A percentile compares a stretch with the other conserved stretches of the same genome.
phyloP scores from a whole-genome alignment of 1,284 basidiomycete genomes.

The Trichosporon sp. region DNA sequence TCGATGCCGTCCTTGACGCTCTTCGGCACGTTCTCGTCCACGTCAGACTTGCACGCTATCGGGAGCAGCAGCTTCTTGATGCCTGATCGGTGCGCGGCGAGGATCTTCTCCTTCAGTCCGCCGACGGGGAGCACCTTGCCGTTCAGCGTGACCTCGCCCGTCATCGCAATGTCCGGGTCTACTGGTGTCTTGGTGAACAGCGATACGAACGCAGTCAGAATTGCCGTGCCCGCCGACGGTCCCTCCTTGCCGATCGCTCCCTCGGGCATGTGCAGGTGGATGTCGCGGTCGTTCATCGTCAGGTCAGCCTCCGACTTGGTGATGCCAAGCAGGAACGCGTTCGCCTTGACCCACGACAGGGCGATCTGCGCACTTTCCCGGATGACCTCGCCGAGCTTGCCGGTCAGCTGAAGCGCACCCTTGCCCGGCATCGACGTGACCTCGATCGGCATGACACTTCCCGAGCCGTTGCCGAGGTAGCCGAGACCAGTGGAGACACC shows the following conservation, averaged over 20 bases:
- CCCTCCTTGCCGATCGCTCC: conserved; percentile 98
- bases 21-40: conserved; percentile 91
- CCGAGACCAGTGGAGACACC: conserved; percentile 94
- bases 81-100: conserved; percentile 89
- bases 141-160: conserved; percentile 88
- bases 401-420: conserved; percentile 84
- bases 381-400: conserved; percentile 97
- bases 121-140: conserved; percentile 92
- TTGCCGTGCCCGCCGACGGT: conserved; percentile 91
- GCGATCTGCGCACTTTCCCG: conserved; percentile 94
- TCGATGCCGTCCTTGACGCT: conserved; percentile 91
- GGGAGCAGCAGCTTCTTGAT: conserved; percentile 86
- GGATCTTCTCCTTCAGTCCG: conserved; percentile 91
- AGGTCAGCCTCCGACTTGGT: conserved; percentile 70
- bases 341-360: conserved; percentile 87
- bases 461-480: conserved; percentile 93
- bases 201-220: conserved; percentile 86
- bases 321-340: conserved; percentile 85
- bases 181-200: conserved; percentile 82
- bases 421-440: conserved; percentile 93
- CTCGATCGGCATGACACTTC: conserved; percentile 96
- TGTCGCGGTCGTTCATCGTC: conserved; percentile 78
- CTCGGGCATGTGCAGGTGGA: conserved; percentile 95
- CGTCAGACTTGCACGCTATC: conserved; percentile 81
- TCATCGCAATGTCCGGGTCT: conserved; percentile 89